Evolutionary conservation across 495 filamentous ascomycete species (phyloP), one percentile per base, ranked within the genome.

Genomic region (Friedmanniomyces endolithicus): DNA sequence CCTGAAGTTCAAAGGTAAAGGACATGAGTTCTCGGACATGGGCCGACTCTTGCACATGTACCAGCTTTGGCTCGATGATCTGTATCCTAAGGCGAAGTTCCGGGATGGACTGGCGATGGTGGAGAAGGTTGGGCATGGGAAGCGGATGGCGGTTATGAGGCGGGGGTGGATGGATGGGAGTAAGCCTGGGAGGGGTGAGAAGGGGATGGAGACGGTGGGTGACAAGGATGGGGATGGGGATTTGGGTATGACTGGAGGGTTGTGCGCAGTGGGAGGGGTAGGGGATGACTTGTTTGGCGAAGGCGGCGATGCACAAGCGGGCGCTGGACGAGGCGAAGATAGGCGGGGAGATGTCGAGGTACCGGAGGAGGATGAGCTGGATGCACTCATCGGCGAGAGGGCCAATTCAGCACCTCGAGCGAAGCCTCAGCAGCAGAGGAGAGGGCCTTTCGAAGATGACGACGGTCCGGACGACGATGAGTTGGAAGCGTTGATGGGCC

Each of bases 71-170:
- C 86, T 97, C 6, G 92, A 99, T 66, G 88, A 95, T 56, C 74
- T 99, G 23, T 99, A 87, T 61, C 94, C 92, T 41, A 88, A 90
- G 60, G 92, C 90, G 0, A 94, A 88, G 64, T 97, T 99, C 56
- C 75, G 84, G 23, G 94, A 99, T 63, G 92, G 86, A 4, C 72
- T 96, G 19, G 70, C 81, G 31, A 96, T 96, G 69, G 87, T 96
- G 8, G 94, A 99, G 68, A 96, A 94, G 69, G 71, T 88, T 3
- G 92, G 92, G 1, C 92, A 97, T 67, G 85, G 82, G 35, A 85
- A 79, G 64, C 72, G 76, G 3, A 72, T 88, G 57, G 87, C 86
- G 51, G 75, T 77, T 11, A 83, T 87, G 75, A 75, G 84, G 53
- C 79, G 78, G 62, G 81, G 83, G 63, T 97, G 90, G 90, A 94